Conservation (phyloP, 2,329 filamentous ascomycete species). For the Ascosphaera apis region DNA sequence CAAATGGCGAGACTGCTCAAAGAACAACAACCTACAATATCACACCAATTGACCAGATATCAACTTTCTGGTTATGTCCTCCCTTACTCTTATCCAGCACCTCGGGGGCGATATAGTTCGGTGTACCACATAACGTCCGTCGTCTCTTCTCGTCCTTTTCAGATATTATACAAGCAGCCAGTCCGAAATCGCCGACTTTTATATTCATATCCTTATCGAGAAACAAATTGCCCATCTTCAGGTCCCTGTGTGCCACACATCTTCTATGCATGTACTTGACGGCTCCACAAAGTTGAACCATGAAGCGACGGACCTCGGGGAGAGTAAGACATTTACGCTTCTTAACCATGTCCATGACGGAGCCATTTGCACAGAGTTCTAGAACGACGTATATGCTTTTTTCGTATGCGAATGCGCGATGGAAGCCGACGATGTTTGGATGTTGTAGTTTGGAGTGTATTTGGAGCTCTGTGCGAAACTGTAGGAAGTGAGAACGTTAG, state of each 20-base stretch:
- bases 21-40: slow-evolving; percentile 48
- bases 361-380: slow-evolving; percentile 86
- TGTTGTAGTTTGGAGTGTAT: slow-evolving; percentile 97
- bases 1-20: too few species aligned
- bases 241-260: slow-evolving; percentile 85
- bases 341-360: slow-evolving; percentile 94
- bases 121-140: slow-evolving; percentile 87
- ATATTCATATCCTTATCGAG: slow-evolving; percentile 88
- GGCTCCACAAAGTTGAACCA: slow-evolving; percentile 83
- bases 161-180: slow-evolving; percentile 76
- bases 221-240: slow-evolving; percentile 98
- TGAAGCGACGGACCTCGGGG: slow-evolving; percentile 81
- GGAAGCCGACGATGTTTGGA: slow-evolving; percentile 85
- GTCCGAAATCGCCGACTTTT: slow-evolving; percentile 91
- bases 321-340: slow-evolving; percentile 74
- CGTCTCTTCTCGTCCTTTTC: slow-evolving; percentile 70
- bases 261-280: slow-evolving; percentile 96
- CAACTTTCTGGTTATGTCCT: slow-evolving; percentile 92
- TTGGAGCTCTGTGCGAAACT: slow-evolving; percentile 67
- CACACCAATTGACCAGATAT: slow-evolving; percentile 94
- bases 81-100: slow-evolving; percentile 85
- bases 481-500: slow-evolving; percentile 4
- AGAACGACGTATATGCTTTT: slow-evolving; percentile 82
- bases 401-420: slow-evolving; percentile 77
- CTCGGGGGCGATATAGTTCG: slow-evolving; percentile 95